These are phyloP conservation scores for Trichoderma arundinaceum DNA, from an alignment of 2,329 filamentous ascomycete species.

Conservation along the genomic window DNA sequence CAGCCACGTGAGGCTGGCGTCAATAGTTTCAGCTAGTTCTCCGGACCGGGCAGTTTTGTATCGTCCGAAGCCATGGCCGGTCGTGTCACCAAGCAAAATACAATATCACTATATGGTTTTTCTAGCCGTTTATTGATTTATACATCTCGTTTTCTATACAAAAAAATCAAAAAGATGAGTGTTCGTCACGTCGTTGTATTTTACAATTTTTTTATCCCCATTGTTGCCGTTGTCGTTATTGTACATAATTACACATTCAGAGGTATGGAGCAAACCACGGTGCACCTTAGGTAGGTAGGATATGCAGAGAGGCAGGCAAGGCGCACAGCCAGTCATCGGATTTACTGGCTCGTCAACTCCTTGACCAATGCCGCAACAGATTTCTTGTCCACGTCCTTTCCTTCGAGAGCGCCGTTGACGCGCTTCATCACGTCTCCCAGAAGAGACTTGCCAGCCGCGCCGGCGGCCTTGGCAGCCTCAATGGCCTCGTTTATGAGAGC, in stretches of 20 bases:
- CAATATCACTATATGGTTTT: too few relatives aligned
- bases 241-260: constrained; percentile 11
- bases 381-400: constrained; percentile 67
- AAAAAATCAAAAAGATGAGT: background rate
- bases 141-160: background rate
- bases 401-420: constrained; percentile 61
- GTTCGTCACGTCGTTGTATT: background rate
- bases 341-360: constrained; percentile 44
- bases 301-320: too few relatives aligned
- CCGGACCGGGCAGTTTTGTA: constrained; percentile 4
- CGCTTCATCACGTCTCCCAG: constrained; percentile 69
- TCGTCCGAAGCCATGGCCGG: background rate
- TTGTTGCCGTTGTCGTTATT: constrained; percentile 7
- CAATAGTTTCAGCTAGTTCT: background rate
- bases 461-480: constrained; percentile 55
- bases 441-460: constrained; percentile 51
- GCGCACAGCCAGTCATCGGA: background rate
- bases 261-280: too few relatives aligned
- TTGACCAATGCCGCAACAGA: constrained; percentile 67
- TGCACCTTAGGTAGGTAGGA: too few relatives aligned
- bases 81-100: background rate
- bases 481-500: constrained; percentile 58
- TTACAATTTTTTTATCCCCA: background rate
- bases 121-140: background rate
- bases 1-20: constrained; percentile 9